Base-by-base conservation (phyloP, 2,329 filamentous ascomycete species). In the Epichloe hybrida region DNA sequence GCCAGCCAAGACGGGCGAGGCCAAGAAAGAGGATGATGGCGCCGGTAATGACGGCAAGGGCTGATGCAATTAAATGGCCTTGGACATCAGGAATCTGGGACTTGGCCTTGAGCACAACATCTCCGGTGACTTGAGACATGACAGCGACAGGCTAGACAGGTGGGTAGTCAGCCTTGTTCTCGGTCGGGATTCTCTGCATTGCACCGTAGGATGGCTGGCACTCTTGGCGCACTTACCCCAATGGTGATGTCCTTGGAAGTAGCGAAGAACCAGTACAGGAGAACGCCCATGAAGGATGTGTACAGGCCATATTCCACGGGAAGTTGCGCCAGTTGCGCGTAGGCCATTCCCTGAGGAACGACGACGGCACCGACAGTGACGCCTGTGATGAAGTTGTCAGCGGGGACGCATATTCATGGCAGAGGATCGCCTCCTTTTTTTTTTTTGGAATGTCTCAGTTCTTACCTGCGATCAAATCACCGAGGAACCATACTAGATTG, bases 241-340 rank as follows among this genome's bases (percentile, higher is more conserved):
- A 94, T 93, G 17, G 88, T 93, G 63, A 95, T 94, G 67, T 76
- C 73, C 58, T 97, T 97, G 23, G 90, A 96, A 0, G 91, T 97
- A 39, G 90, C 91, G 62, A 97, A 97, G 66, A 95, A 90, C 91
- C 91, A 97, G 69, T 97, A 97, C 59, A 95, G 75, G 55, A 95
- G 67, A 20, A 96, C 90, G 53, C 91, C 91, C 80, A 96, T 95
- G 62, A 97, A 97, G 0, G 90, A 95, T 1, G 91, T 90, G 58
- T 70, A 70, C 17, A 77, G 59, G 13, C 74, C 74, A 59, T 72
- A 77, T 55, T 77, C 69, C 23, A 72, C 67, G 4, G 66, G 64
- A 46, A 77, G 67, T 52, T 69, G 62, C 3, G 74, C 74, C 17
- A 77, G 62, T 37, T 71, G 60, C 20, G 74, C 74, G 51, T 77